Conservation (phyloP, 1,284 basidiomycete species). For the Sparassis latifolia region DNA sequence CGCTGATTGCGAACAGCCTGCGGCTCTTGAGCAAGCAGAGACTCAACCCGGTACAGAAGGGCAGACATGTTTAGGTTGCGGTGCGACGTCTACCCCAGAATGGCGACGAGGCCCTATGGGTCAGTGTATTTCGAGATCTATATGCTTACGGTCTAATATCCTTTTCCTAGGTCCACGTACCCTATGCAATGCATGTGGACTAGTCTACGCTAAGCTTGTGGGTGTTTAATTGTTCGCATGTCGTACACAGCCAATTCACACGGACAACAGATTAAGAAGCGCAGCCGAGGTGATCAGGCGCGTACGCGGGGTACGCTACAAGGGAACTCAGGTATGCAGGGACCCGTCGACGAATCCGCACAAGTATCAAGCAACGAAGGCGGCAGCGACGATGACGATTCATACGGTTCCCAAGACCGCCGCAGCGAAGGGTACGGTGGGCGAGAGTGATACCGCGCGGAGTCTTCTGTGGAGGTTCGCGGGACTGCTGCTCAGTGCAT, state of each 20-base stretch:
- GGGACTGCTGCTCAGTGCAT: not conserved
- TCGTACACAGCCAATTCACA: not conserved
- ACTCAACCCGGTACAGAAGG: conserved; percentile 45
- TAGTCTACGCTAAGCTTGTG: conserved; percentile 75
- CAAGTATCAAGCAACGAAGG: conserved; percentile 23
- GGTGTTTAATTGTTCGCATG: conserved; percentile 21
- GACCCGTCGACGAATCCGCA: conserved; percentile 18
- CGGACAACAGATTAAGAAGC: conserved; percentile 29
- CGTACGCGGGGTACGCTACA: conserved; percentile 11
- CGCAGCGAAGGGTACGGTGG: conserved; percentile 25
- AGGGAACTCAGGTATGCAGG: conserved; percentile 9
- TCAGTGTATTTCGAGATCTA: conserved; percentile 27
- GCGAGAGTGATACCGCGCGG: conserved; percentile 12
- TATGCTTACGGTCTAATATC: not conserved
- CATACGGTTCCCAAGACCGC: conserved; percentile 27
- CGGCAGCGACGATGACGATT: conserved; percentile 29
- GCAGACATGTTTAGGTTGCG: conserved; percentile 72
- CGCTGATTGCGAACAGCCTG: not conserved
- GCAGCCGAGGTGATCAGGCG: conserved; percentile 27
- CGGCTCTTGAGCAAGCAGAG: conserved; percentile 20
- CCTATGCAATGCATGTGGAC: conserved; percentile 70
- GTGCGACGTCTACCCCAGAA: conserved; percentile 78
- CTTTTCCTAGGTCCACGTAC: conserved; percentile 54
- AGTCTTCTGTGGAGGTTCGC: not conserved
- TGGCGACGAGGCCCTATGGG: conserved; percentile 77